Evolutionary conservation across 2,329 filamentous ascomycete genomes (phyloP), one percentile per base, ranked within the genome.

Genomic region (Fusarium lateritium): DNA sequence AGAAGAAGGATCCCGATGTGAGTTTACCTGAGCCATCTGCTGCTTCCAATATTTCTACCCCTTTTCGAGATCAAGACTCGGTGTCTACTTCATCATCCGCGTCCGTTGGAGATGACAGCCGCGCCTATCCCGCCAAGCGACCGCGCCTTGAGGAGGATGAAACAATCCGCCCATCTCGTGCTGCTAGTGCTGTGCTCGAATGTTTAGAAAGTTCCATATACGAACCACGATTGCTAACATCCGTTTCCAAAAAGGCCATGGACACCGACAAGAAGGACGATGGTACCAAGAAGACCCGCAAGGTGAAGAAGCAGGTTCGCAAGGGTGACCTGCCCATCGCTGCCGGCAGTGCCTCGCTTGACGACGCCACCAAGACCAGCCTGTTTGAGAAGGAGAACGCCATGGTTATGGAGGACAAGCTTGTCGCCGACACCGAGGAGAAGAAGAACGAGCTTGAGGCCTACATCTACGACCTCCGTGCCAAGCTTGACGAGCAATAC

Each of bases 401-500:
- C 75, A 98, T 99, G 96, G 89, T 94, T 74, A 95, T 97, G 89
- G 94, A 98, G 82, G 96, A 99, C 85, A 99, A 98, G 88, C 91
- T 98, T 61, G 94, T 99, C 58, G 93, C 93, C 74, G 96, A 98
- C 81, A 99, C 96, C 38, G 96, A 98, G 80, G 94, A 98, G 86
- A 97, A 97, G 90, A 99, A 98, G 93, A 99, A 99, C 85, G 95
- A 98, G 84, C 92, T 99, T 55, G 96, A 99, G 87, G 91, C 93
- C 24, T 97, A 92, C 83, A 98, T 98, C 83, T 99, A 99, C 83
- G 94, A 98, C 77, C 88, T 97, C 79, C 92, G 95, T 75, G 94
- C 94, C 83, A 98, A 98, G 89, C 89, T 98, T 53, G 94, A 98
- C 73, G 94, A 97, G 76, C 88, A 94, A 74, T 98, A 97, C 80